Conservation (phyloP, 306 rosid genomes). For the Erythrophleum fordii region DNA sequence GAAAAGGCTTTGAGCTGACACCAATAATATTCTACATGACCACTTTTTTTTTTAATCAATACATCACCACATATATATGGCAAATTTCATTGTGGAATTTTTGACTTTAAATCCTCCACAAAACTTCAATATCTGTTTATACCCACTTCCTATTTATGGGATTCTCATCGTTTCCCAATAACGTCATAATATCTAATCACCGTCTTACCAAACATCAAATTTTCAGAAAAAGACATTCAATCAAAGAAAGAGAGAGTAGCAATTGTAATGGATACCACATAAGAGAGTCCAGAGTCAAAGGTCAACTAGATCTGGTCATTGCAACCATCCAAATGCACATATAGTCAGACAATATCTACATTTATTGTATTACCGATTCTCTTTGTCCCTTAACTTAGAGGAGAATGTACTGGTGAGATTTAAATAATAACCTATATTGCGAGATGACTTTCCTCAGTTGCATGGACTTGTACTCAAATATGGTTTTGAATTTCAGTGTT, state of each 20-base stretch:
- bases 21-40: constrained; percentile 39
- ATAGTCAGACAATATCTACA: constrained; percentile 42
- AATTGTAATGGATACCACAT: constrained; percentile 7
- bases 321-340: constrained; percentile 42
- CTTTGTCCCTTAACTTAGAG: constrained; percentile 39
- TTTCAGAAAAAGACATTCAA: not conserved
- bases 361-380: constrained; percentile 19
- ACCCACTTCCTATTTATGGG: constrained; percentile 62
- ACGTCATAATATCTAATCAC: constrained; percentile 48
- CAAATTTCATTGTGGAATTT: constrained; percentile 42
- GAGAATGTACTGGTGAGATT: constrained; percentile 40
- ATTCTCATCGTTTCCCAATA: constrained; percentile 54
- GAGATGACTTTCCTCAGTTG: constrained; percentile 25
- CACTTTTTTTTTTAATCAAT: not conserved
- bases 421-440: constrained; percentile 31
- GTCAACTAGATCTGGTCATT: constrained; percentile 38
- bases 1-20: constrained; percentile 62
- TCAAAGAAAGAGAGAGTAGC: not conserved
- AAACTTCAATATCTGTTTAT: constrained; percentile 32
- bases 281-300: constrained; percentile 37
- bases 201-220: constrained; percentile 26
- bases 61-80: constrained; percentile 37
- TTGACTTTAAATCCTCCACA: constrained; percentile 61
- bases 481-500: constrained; percentile 12
- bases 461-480: constrained; percentile 24